Percentiles rank a stretch among this genome's conserved stretches.
These are phyloP conservation scores for Cadophora luteo-olivacea DNA, from an alignment of 2,329 filamentous ascomycete species.

Conservation along the genomic window DNA sequence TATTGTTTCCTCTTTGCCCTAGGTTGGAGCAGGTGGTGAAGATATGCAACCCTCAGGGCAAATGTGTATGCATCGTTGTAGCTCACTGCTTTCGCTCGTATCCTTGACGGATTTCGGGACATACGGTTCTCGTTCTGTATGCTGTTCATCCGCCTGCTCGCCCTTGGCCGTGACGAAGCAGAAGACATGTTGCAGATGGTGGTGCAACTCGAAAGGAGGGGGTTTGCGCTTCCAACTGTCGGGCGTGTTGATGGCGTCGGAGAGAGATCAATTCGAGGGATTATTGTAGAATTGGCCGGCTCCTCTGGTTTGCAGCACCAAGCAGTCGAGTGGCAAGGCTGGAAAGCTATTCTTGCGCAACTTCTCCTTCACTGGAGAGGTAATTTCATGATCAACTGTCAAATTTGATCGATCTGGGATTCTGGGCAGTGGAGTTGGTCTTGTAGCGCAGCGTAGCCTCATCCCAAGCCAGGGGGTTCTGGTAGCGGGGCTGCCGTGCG, in stretches of 20 bases:
- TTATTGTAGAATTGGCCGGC: background rate
- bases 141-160: slow-evolving; percentile 43
- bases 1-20: slow-evolving; percentile 90
- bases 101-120: slow-evolving; percentile 50
- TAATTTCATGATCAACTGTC: slow-evolving; percentile 11
- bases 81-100: slow-evolving; percentile 56
- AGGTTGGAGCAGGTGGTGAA: slow-evolving; percentile 91
- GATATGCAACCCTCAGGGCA: slow-evolving; percentile 87
- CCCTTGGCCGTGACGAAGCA: slow-evolving; percentile 39
- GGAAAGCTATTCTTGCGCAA: slow-evolving; percentile 12
- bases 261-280: background rate
- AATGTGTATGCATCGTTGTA: slow-evolving; percentile 89
- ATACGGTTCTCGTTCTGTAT: slow-evolving; percentile 39
- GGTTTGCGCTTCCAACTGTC: slow-evolving; percentile 7
- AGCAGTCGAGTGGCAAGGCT: slow-evolving; percentile 16
- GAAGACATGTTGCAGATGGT: slow-evolving; percentile 40
- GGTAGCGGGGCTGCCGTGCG: background rate
- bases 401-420: slow-evolving; percentile 3
- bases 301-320: slow-evolving; percentile 19
- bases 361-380: slow-evolving; percentile 11
- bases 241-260: background rate
- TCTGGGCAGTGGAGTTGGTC: background rate
- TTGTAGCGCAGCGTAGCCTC: background rate
- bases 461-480: slow-evolving; percentile 2
- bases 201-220: slow-evolving; percentile 17